These are phyloP conservation scores for Calonectria pauciramosa DNA, from an alignment of 2,329 filamentous ascomycete genomes.

Conservation along the genomic window DNA sequence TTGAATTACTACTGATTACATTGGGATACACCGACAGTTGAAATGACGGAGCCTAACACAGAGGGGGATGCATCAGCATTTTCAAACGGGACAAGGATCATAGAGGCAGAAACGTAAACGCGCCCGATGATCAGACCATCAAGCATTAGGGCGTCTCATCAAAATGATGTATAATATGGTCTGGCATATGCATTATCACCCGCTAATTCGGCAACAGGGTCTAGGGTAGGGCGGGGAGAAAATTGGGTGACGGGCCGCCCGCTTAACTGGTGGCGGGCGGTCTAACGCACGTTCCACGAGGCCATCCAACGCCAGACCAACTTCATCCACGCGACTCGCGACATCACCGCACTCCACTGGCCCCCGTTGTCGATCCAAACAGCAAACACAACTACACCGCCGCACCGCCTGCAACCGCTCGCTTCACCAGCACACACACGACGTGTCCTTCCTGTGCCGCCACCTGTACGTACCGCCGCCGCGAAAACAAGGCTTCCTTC, in stretches of 20 bases:
- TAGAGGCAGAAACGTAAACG: background rate
- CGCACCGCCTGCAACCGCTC: conserved; percentile 14
- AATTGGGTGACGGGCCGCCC: background rate
- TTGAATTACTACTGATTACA: background rate
- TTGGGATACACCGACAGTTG: background rate
- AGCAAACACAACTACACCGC: conserved; percentile 14
- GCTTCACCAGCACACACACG: conserved; percentile 9
- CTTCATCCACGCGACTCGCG: conserved; percentile 29
- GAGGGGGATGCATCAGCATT: background rate
- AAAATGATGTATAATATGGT: background rate
- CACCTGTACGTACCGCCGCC: conserved; percentile 21
- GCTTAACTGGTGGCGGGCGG: conserved; percentile 16
- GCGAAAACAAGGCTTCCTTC: conserved; percentile 20
- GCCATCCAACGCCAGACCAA: conserved; percentile 10
- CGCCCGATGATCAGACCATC: background rate
- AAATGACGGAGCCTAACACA: background rate
- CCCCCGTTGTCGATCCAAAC: background rate
- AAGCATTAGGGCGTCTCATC: background rate
- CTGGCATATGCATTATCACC: background rate
- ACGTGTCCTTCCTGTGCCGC: conserved; percentile 5
- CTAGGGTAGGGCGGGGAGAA: conserved; percentile 21
- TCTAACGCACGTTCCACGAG: conserved; percentile 27
- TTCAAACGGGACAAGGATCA: background rate
- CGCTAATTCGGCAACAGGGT: background rate
- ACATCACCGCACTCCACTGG: conserved; percentile 10